phyloP scores from a whole-genome alignment of 176 grass and related monocot species.

The Triticum timopheevii region DNA sequence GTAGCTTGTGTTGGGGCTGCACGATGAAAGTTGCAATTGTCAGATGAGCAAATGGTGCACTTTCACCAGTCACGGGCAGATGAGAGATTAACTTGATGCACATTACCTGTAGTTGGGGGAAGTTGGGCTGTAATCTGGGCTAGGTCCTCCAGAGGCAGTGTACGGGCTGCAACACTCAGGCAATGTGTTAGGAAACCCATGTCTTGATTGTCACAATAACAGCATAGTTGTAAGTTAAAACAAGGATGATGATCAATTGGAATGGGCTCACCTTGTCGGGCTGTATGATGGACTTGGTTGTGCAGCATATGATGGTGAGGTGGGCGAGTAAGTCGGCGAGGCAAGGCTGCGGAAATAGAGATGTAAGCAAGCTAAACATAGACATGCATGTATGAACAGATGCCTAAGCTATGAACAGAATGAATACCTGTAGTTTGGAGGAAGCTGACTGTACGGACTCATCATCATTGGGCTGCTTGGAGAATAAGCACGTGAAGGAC shows the following conservation, averaged over 20 bases:
- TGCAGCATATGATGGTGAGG: slow-evolving; percentile 76
- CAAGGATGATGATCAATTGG: background rate
- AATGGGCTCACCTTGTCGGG: slow-evolving; percentile 63
- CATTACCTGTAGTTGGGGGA: slow-evolving; percentile 86
- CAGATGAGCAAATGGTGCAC: background rate
- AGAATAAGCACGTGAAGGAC: slow-evolving; percentile 68
- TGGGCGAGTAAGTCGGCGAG: slow-evolving; percentile 81
- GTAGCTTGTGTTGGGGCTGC: slow-evolving; percentile 89
- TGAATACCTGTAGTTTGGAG: slow-evolving; percentile 69
- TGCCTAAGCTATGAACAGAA: slow-evolving; percentile 7
- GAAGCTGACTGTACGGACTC: slow-evolving; percentile 70
- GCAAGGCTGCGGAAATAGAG: slow-evolving; percentile 53
- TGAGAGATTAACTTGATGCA: background rate
- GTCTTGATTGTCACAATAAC: background rate
- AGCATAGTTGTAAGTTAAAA: background rate
- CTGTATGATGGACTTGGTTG: slow-evolving; percentile 83
- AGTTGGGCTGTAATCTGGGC: slow-evolving; percentile 85
- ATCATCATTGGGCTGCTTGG: slow-evolving; percentile 70
- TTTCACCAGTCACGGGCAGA: background rate
- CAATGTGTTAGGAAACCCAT: background rate
- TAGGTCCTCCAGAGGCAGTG: slow-evolving; percentile 56
- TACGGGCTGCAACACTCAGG: slow-evolving; percentile 47
- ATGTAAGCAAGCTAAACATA: slow-evolving; percentile 18
- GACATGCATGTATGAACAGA: background rate
- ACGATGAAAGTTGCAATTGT: background rate